Evolutionary conservation across 2,329 filamentous ascomycete genomes (phyloP).

Genomic region (Cryphonectria naterciae): DNA sequence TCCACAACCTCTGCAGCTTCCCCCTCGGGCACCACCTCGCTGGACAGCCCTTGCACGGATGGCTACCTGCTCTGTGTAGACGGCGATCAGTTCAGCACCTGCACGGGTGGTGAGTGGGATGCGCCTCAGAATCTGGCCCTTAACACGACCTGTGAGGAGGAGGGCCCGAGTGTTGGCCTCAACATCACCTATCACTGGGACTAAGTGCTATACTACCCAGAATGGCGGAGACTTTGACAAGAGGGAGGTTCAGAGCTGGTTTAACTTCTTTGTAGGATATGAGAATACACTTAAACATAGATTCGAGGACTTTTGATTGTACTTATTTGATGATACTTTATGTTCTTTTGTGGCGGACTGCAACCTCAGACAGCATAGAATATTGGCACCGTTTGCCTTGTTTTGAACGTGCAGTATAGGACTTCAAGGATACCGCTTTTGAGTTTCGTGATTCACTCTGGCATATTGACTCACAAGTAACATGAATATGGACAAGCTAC

Average conservation of each 20-base stretch:
- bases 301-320: neutral
- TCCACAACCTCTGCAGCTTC: slow-evolving; percentile 3
- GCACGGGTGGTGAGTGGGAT: slow-evolving; percentile 24
- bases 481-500: neutral
- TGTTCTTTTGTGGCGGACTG: neutral
- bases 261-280: neutral
- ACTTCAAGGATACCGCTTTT: neutral
- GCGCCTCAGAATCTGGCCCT: slow-evolving; percentile 20
- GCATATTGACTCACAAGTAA: neutral
- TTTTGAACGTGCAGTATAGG: neutral
- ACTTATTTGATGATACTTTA: neutral
- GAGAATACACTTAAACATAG: neutral
- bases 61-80: slow-evolving; percentile 23
- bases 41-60: slow-evolving; percentile 18
- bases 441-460: neutral
- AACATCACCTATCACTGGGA: slow-evolving; percentile 11
- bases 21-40: neutral
- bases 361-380: neutral
- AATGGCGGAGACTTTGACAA: neutral
- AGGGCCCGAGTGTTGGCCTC: slow-evolving; percentile 16
- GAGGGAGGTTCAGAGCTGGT: too few relatives aligned
- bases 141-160: slow-evolving; percentile 18
- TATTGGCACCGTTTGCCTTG: neutral
- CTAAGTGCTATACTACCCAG: neutral
- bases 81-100: slow-evolving; percentile 22